Percentiles rank a stretch among this genome's conserved stretches.
These are phyloP conservation scores for Camelina hispida DNA, from an alignment of 345 rosid genomes.

Conservation along the genomic window DNA sequence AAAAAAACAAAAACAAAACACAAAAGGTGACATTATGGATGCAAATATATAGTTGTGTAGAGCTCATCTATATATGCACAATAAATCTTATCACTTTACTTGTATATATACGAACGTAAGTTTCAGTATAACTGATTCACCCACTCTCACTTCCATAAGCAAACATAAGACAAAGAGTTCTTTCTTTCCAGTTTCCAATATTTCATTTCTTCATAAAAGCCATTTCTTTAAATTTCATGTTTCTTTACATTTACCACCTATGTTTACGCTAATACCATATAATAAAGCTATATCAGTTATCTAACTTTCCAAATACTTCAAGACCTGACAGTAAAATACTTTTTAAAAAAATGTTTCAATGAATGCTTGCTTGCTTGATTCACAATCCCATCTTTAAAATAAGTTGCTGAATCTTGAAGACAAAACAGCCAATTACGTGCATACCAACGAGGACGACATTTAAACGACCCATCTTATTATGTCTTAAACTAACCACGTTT, in stretches of 20 bases:
- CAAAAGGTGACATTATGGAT: neutral
- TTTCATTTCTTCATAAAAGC: neutral
- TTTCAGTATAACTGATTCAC: neutral
- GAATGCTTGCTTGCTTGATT: conserved; percentile 1
- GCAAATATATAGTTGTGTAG: neutral
- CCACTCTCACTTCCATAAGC: neutral
- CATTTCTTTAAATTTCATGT: neutral
- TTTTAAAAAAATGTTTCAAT: neutral
- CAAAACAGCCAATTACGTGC: neutral
- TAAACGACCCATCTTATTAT: conserved; percentile 18
- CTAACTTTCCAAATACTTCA: neutral
- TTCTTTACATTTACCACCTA: neutral
- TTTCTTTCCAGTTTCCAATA: neutral
- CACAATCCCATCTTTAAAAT: neutral
- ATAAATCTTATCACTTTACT: neutral
- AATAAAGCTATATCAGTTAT: no score
- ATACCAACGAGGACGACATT: conserved; percentile 28
- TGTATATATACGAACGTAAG: neutral
- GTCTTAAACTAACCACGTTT: neutral
- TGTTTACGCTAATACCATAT: neutral
- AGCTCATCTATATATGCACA: neutral
- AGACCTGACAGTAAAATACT: neutral
- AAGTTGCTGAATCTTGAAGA: conserved; percentile 40
- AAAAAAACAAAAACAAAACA: no score
- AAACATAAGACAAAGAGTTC: neutral